Evolutionary conservation across 495 filamentous ascomycete species (phyloP), one percentile per base, ranked within the genome.

Genomic region (Xylaria flabelliformis): DNA sequence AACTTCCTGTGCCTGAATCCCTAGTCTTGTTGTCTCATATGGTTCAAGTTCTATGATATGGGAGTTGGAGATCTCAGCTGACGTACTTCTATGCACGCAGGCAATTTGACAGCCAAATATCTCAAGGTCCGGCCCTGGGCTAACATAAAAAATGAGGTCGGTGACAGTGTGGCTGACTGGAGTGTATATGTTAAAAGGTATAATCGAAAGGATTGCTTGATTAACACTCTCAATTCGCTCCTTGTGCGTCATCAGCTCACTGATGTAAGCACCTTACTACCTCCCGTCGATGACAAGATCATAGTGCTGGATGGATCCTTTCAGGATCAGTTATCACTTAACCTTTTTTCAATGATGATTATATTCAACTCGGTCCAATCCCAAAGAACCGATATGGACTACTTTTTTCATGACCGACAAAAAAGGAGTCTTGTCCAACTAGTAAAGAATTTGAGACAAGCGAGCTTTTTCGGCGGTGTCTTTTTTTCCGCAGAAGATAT

Each of bases 321-420:
- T 74, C 92, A 94, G 73, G 95, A 98, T 81, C 92, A 89, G 72
- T 76, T 98, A 15, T 92, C 90, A 2, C 86, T 95, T 34, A 98
- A 97, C 75, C 82, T 96, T 3, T 97, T 98, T 76, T 88, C 92
- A 2, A 90, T 93, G 73, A 88, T 90, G 75, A 86, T 97, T 36
- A 90, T 91, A 17, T 89, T 93, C 65, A 98, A 98, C 78, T 90
- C 94, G 1, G 90, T 98, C 8, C 95, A 94, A n/a, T 97, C 93
- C 4, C 92, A 97, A 74, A 85, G 94, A 15, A 86, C 85, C 7
- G 95, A 94, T 74, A 83, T 85, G 41, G 95, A 98, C 76, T 98
- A 97, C 75, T 91, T 98, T 76, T 97, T 97, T 74, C 90, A 97
- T 67, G 85, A 89, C 0, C 87, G 86, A 8, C 95, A 94, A 75